Base-by-base conservation (phyloP, 768 basidiomycete species). In the Amanita fuliginea region DNA sequence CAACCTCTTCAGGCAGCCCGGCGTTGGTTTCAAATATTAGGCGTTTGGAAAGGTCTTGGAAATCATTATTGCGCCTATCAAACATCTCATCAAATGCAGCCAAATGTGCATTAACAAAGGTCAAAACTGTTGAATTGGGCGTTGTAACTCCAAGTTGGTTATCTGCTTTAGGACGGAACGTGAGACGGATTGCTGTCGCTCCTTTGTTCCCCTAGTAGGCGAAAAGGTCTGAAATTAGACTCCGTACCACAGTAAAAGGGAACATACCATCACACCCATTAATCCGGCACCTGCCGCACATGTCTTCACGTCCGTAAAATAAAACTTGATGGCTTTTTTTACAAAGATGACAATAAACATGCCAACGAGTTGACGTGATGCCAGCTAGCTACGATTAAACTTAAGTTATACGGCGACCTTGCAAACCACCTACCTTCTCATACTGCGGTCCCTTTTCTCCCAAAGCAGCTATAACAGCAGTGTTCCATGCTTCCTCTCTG, bases 81-180 rank as follows among this genome's bases (percentile, higher is more conserved):
- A 69, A 67, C 76, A 86, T 83, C 52, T 86, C 85, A 55, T 90
- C 86, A 51, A 82, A 86, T 10, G 89, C 89, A 0, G 88, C 87
- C 9, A 93, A 71, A 63, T 93, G 89, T 6, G 88, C 71, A 60
- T 86, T 86, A 39, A 91, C 81, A 56, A 91, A 88, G 1, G 86
- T 85, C 32, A 92, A 14, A 3, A 59, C 35, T 21, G 50, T 52
- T 13, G 50, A 52, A 3, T 46, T 34, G 5, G 48, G 48, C 11
- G 48, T 34, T 19, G 35, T 49, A n/a, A 49, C 48, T 18, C 48
- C 48, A 7, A 39, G 26, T 21, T 42, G 48, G 34, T 51, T 53
- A 41, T 51, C 49, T 13, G 49, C 37, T 26, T 34, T 55, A 35
- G 36, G 33, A 35, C 69, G 71, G 56, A 79, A 83, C 6, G 69